phyloP scores from a whole-genome alignment of 169 alveolate species.

The Cryptosporidium ryanae region DNA sequence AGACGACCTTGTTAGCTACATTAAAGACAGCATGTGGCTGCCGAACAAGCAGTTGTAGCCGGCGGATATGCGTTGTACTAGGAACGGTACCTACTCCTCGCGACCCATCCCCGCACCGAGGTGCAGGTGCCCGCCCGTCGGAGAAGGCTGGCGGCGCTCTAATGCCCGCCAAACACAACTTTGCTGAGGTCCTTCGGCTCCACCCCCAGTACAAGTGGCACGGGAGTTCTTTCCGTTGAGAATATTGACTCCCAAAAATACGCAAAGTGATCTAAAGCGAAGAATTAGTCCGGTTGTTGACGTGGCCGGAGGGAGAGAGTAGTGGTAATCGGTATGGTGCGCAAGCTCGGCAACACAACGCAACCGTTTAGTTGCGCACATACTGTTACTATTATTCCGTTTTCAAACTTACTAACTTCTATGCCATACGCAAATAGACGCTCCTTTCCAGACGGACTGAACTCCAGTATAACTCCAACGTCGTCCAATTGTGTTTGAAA shows the following conservation, averaged over 20 bases:
- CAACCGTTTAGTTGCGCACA: too few species aligned
- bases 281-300: too few species aligned
- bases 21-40: conserved; percentile 57
- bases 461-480: conserved; percentile 57
- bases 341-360: too few species aligned
- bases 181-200: conserved; percentile 66
- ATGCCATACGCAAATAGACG: conserved; percentile 71
- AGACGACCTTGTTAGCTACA: conserved; percentile 25
- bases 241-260: conserved; percentile 73
- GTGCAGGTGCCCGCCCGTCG: not conserved
- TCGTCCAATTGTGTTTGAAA: conserved; percentile 73
- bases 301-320: too few species aligned
- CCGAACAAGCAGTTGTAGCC: conserved; percentile 7
- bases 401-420: conserved; percentile 68
- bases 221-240: conserved; percentile 56
- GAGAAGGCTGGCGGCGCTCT: not conserved
- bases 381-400: not conserved
- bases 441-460: conserved; percentile 51
- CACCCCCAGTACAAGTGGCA: conserved; percentile 50
- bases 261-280: conserved; percentile 73
- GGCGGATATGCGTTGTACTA: not conserved
- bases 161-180: conserved; percentile 34
- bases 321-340: too few species aligned
- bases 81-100: not conserved
- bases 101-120: not conserved